Percentiles rank a stretch among this genome's conserved stretches.
Evolutionary conservation across 2,329 filamentous ascomycete species (phyloP).

Genomic region (Colletotrichum lindemuthianum): DNA sequence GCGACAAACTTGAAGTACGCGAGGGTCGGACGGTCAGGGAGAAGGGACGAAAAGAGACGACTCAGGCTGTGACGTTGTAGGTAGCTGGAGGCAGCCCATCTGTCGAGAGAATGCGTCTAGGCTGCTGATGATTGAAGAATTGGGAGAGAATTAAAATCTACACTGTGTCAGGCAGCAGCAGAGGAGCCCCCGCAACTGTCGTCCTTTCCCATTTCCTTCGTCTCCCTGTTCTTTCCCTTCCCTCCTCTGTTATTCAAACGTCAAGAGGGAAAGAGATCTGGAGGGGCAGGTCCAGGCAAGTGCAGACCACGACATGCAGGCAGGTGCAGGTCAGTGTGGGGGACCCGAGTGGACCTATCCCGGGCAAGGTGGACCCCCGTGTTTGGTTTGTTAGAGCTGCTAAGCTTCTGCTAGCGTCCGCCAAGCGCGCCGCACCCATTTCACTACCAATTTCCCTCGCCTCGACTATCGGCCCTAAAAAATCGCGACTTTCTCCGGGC

Average conservation of each 20-base stretch:
- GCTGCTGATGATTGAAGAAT: too few relatives aligned
- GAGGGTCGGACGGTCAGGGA: neutral
- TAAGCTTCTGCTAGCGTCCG: slow-evolving; percentile 35
- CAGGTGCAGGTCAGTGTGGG: neutral
- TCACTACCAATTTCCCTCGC: slow-evolving; percentile 21
- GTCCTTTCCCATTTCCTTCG: too few relatives aligned
- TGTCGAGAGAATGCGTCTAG: too few relatives aligned
- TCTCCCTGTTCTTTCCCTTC: neutral
- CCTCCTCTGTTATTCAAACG: too few relatives aligned
- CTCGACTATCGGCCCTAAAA: slow-evolving; percentile 28
- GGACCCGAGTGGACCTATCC: neutral
- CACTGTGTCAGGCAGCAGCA: too few relatives aligned
- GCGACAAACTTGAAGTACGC: neutral
- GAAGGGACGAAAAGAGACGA: slow-evolving; percentile 8
- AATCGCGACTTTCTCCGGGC: slow-evolving; percentile 22
- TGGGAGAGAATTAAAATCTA: too few relatives aligned
- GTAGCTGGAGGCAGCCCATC: too few relatives aligned
- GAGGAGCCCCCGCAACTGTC: too few relatives aligned
- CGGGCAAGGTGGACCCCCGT: neutral
- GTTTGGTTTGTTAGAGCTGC: slow-evolving; percentile 35
- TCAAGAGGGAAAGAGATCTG: too few relatives aligned
- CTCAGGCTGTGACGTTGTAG: neutral
- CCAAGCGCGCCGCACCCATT: slow-evolving; percentile 30
- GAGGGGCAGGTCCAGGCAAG: too few relatives aligned
- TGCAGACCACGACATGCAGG: too few relatives aligned